These are phyloP conservation scores for Zymoseptoria tritici DNA, from an alignment of 2,329 filamentous ascomycete genomes.

Conservation along the genomic window DNA sequence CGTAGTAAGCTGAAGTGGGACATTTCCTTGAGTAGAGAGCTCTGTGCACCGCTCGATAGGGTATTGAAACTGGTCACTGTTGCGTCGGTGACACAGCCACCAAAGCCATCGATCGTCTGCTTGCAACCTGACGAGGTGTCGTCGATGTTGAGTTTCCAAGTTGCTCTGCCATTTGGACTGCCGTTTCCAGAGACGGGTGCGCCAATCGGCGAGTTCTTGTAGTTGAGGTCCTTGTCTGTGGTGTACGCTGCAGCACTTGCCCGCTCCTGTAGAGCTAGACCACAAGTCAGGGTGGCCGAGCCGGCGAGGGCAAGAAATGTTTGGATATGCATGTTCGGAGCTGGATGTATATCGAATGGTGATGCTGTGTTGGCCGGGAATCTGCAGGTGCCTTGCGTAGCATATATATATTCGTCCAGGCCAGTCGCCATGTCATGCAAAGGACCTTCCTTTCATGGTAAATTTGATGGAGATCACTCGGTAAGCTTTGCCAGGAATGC, in stretches of 20 bases:
- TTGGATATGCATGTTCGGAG: neutral
- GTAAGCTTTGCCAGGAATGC: neutral
- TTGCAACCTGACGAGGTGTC: constrained; percentile 15
- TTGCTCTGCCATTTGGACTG: neutral
- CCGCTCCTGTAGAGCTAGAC: neutral
- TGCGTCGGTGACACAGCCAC: constrained; percentile 16
- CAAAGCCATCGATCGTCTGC: constrained; percentile 15
- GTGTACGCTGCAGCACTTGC: neutral
- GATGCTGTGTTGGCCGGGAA: neutral
- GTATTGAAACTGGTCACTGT: constrained; percentile 13
- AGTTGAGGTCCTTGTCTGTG: neutral
- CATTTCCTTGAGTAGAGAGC: constrained; percentile 7
- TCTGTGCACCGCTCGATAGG: constrained; percentile 7
- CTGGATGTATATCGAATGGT: neutral
- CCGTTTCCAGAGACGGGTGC: neutral
- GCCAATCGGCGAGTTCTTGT: neutral
- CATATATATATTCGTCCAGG: neutral
- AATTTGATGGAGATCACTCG: neutral
- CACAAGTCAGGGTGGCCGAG: neutral
- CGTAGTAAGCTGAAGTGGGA: constrained; percentile 15
- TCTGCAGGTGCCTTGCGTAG: neutral
- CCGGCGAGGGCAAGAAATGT: neutral
- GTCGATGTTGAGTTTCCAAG: constrained; percentile 18
- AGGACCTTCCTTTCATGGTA: neutral
- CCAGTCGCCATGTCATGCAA: neutral